Base-by-base conservation (phyloP, 2,329 filamentous ascomycete species). In the Pestalotiopsis sp. region DNA sequence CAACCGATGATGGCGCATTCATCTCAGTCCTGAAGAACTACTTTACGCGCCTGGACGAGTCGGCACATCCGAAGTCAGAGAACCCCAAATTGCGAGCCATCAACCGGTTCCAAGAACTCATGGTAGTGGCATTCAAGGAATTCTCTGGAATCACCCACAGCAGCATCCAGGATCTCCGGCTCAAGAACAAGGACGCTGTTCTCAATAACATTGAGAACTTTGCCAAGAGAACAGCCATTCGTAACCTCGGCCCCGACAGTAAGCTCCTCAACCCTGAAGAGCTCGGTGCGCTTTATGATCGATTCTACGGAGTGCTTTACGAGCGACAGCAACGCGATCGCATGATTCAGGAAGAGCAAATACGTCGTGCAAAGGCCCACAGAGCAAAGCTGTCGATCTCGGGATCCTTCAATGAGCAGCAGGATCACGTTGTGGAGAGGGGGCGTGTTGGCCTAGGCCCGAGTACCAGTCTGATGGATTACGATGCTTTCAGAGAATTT, bases 51-150 rank as follows among this genome's bases (percentile, higher is more conserved):
- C 85, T 99, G 9, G 95, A 98, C 78, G 95, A 98, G 81, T 98
- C 95, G 3, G 96, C 96, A 2, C 95, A 99, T 77, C 96, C 96
- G 2, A 95, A 92, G 76, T 98, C 94, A 0, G 95, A 98, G 78
- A 99, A 98, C 72, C 91, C 95, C 3, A 99, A 98, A 82, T 85
- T 98, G 66, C 89, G 95, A 66, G 94, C 95, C 0, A 96, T 99
- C 67, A 99, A 97, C 5, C 90, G 93, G 61, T 99, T 99, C 78
- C 96, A 99, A 76, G 96, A 98, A 80, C 88, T 99, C 68, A 98
- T 99, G 95, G 96, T 99, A 3, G 96, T 98, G 23, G 96, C 96
- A 0, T 99, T 99, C 83, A 98, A 98, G 75, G 96, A 99, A 77
- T 99, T 99, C 77, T 92, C 95, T 0, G 93, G 91, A 56, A 97